phyloP scores from a whole-genome alignment of 1,139 yeast species.

The Geotrichum candidum region DNA sequence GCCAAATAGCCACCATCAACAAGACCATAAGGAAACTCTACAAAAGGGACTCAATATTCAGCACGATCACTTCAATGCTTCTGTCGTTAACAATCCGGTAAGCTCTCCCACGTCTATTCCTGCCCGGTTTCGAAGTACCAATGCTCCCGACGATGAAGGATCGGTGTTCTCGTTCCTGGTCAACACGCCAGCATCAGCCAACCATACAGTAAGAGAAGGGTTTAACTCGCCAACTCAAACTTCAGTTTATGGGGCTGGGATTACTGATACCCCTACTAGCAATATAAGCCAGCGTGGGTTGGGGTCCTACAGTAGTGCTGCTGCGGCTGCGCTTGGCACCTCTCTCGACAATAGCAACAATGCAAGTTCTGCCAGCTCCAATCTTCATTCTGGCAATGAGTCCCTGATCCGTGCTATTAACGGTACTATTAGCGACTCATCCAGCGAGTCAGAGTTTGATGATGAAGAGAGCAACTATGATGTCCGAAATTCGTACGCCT shows the following conservation, averaged over 20 bases:
- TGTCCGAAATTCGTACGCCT: slow-evolving; percentile 3
- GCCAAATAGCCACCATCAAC: not conserved
- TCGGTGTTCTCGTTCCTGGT: slow-evolving; percentile 12
- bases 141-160: slow-evolving; percentile 11
- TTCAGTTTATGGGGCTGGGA: not conserved
- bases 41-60: not conserved
- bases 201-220: not conserved
- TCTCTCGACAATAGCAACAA: not conserved
- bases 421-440: not conserved
- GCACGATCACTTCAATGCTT: not conserved
- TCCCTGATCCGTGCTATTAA: not conserved
- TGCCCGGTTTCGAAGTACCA: not conserved
- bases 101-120: slow-evolving; percentile 1
- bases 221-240: not conserved
- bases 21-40: not conserved
- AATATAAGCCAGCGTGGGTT: not conserved
- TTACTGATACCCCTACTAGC: not conserved
- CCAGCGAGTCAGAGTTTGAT: slow-evolving; percentile 6
- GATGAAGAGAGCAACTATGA: not conserved
- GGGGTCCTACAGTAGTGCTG: slow-evolving; percentile 2
- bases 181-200: slow-evolving; percentile 8
- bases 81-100: not conserved
- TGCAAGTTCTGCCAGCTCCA: not conserved
- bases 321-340: slow-evolving; percentile 3
- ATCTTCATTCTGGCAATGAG: not conserved